Conservation (phyloP, 2,329 filamentous ascomycete species). For the Alternaria consortialis region DNA sequence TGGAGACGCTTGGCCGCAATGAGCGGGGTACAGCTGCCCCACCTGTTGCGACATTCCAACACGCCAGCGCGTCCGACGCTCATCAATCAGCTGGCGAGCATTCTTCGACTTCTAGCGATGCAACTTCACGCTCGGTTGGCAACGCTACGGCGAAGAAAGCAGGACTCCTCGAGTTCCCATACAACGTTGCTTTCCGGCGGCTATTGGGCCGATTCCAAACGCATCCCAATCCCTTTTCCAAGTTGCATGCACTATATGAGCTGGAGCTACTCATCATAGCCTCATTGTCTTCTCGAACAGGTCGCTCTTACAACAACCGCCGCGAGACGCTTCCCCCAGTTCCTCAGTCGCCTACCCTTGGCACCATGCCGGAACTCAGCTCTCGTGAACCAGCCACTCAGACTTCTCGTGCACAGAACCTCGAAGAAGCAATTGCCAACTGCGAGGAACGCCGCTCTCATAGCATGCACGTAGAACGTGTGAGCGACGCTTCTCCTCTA, state of each 20-base stretch:
- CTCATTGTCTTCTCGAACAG: constrained; percentile 69
- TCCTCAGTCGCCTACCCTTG: constrained; percentile 57
- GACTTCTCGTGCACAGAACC: constrained; percentile 55
- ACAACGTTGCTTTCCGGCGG: constrained; percentile 79
- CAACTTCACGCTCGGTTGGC: constrained; percentile 53
- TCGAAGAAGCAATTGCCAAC: constrained; percentile 75
- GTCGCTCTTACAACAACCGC: constrained; percentile 54
- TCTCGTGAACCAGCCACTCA: constrained; percentile 55
- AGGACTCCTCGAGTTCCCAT: constrained; percentile 73
- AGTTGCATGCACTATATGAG: constrained; percentile 83
- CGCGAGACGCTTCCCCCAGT: constrained; percentile 53
- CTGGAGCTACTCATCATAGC: constrained; percentile 83
- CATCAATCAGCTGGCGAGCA: constrained; percentile 57
- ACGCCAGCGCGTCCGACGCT: constrained; percentile 50
- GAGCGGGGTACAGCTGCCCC: constrained; percentile 54
- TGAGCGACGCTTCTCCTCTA: constrained; percentile 50
- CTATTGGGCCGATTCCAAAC: constrained; percentile 87
- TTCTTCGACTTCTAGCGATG: constrained; percentile 57
- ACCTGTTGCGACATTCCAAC: constrained; percentile 54
- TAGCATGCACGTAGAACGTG: constrained; percentile 54
- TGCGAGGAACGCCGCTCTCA: constrained; percentile 74
- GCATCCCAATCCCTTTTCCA: constrained; percentile 85
- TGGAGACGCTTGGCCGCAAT: constrained; percentile 55
- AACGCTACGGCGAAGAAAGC: constrained; percentile 55
- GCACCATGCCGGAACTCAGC: constrained; percentile 55